Evolutionary conservation across 2,329 filamentous ascomycete genomes (phyloP).

Genomic region (Curvularia eragrostidis): DNA sequence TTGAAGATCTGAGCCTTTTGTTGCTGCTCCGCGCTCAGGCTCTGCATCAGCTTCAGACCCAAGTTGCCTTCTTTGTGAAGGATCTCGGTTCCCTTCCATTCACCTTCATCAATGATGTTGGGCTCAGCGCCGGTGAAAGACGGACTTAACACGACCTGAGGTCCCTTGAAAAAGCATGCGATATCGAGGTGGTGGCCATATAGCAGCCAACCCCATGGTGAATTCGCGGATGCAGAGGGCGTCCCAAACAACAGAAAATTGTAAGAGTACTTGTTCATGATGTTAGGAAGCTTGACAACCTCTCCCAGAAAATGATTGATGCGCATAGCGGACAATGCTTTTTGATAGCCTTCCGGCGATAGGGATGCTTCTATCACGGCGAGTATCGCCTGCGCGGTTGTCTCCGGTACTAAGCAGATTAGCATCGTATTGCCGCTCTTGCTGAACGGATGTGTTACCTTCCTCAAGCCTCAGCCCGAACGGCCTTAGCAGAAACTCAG

Average conservation of each 20-base stretch:
- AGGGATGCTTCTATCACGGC: constrained; percentile 64
- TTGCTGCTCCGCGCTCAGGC: constrained; percentile 58
- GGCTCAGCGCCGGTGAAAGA: constrained; percentile 84
- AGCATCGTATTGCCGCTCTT: constrained; percentile 1
- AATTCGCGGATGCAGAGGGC: constrained; percentile 58
- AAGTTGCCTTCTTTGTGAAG: constrained; percentile 68
- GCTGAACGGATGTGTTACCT: constrained; percentile 26
- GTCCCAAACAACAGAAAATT: constrained; percentile 75
- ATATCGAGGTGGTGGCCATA: constrained; percentile 83
- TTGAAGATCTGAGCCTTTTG: constrained; percentile 63
- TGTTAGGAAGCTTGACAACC: constrained; percentile 64
- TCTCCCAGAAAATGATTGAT: constrained; percentile 78
- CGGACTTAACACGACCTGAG: constrained; percentile 72
- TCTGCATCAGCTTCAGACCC: constrained; percentile 74
- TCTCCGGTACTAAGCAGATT: constrained; percentile 33
- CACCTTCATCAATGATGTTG: constrained; percentile 72
- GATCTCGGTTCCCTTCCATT: constrained; percentile 69
- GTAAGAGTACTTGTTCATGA: constrained; percentile 79
- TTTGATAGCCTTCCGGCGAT: constrained; percentile 73
- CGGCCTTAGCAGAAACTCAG: constrained; percentile 72
- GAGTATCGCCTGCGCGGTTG: constrained; percentile 56
- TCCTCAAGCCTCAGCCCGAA: constrained; percentile 76
- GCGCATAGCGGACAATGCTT: constrained; percentile 72
- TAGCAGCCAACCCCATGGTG: constrained; percentile 75
- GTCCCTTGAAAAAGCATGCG: constrained; percentile 69